Base-by-base conservation (phyloP, 805 yeast genomes). In the Suhomyces kilbournensis region DNA sequence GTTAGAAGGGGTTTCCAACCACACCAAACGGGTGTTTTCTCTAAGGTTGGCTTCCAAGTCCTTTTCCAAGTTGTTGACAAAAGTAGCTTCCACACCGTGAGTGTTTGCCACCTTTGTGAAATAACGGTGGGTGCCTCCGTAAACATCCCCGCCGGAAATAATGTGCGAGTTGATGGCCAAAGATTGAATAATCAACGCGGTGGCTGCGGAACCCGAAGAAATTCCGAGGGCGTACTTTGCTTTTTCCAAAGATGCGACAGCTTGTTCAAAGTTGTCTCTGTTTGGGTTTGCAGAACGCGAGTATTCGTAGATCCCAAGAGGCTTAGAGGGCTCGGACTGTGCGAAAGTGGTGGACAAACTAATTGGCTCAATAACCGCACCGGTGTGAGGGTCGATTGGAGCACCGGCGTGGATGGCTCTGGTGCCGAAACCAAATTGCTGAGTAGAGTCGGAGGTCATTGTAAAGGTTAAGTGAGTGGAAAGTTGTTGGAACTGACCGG, bases 81-180 rank as follows among this genome's bases (percentile, higher is more conserved):
- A 89, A 15, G 83, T 70, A 44, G 86, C 80, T 51, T 75, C 78
- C 52, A 88, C 86, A 53, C 93, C 93, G 67, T 88, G 94, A 46
- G 89, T 80, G 65, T 77, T 76, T 55, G 93, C 96, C 47, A 89
- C 96, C 68, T 86, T 81, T 66, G 96, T 85, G 78, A 89, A 89
- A 72, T 90, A 89, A 71, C 96, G 79, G 76, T 89, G 94, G 53
- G 96, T 89, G 62, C 96, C 96, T 56, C 96, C 96, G 70, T 89
- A 89, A 46, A 89, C 96, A 63, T 89, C 96, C 61, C 88, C 91
- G 63, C 88, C 84, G 46, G 90, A 84, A 47, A 89, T 76, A 42
- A 87, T 86, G 65, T 90, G 94, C 42, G 88, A 77, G 46, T 85
- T 86, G 56, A 81, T 79, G 44, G 88, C 84, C 62, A 90, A 74